Conservation (phyloP, 345 rosid genomes). For the Moringa oleifera region DNA sequence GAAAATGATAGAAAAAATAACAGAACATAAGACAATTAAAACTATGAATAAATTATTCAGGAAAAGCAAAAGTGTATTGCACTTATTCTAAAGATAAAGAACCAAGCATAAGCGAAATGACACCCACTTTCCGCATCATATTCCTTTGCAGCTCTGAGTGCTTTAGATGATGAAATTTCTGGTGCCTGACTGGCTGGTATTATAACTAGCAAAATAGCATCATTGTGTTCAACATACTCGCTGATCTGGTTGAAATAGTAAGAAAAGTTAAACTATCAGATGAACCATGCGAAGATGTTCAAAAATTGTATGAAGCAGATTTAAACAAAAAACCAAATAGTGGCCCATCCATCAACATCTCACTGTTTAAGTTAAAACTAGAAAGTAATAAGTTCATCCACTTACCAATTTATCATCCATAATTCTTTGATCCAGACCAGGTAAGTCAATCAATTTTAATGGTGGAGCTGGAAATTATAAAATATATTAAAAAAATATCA, state of each 20-base stretch:
- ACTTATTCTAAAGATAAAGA: not conserved
- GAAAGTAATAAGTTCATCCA: conserved; percentile 4
- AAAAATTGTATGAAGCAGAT: conserved; percentile 1
- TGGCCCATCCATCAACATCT: not conserved
- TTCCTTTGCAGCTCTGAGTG: conserved; percentile 90
- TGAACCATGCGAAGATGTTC: conserved; percentile 11
- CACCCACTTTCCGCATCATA: conserved; percentile 80
- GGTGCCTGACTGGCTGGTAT: conserved; percentile 88
- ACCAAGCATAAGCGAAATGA: conserved; percentile 4
- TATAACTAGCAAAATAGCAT: conserved; percentile 84
- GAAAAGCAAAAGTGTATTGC: not conserved
- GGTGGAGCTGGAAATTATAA: conserved; percentile 68
- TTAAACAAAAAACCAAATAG: not conserved
- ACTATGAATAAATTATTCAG: not conserved
- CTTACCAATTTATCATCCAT: conserved; percentile 88
- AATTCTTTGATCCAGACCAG: conserved; percentile 96
- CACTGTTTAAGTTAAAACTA: conserved; percentile 1
- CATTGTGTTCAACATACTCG: conserved; percentile 74
- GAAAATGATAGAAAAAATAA: conserved; percentile 7
- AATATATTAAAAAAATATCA: too few species aligned
- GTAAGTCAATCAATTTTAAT: conserved; percentile 85
- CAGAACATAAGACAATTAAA: not conserved
- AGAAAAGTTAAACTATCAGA: conserved; percentile 10
- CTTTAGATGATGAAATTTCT: conserved; percentile 87
- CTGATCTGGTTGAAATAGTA: conserved; percentile 46